phyloP scores from a whole-genome alignment of 2,329 filamentous ascomycete species.

The Ambrosiella cleistominuta region DNA sequence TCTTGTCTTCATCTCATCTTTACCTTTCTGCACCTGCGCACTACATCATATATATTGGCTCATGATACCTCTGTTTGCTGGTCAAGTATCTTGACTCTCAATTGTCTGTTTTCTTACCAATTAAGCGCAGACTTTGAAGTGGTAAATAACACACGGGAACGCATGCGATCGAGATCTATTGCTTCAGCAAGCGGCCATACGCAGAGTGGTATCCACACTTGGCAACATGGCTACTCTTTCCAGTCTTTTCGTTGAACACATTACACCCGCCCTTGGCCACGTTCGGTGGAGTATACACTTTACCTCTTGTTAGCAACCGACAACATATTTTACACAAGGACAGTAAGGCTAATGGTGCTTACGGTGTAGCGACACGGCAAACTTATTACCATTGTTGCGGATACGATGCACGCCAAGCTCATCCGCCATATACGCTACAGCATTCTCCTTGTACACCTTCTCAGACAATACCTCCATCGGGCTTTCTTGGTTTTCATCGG shows the following conservation, averaged over 20 bases:
- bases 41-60: not conserved
- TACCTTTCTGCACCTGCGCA: not conserved
- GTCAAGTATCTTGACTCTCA: not conserved
- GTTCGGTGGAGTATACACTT: conserved; percentile 75
- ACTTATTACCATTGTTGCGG: conserved; percentile 55
- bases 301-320: conserved; percentile 8
- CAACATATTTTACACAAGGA: not conserved
- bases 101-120: not conserved
- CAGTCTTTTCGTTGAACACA: conserved; percentile 62
- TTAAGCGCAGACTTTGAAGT: too few relatives aligned
- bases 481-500: conserved; percentile 30
- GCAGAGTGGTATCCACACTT: conserved; percentile 57
- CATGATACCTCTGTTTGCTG: not conserved
- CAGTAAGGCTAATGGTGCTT: conserved; percentile 19
- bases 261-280: conserved; percentile 68
- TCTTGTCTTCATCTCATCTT: conserved; percentile 4
- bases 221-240: conserved; percentile 51
- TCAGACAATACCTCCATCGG: conserved; percentile 49
- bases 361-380: conserved; percentile 71
- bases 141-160: too few relatives aligned
- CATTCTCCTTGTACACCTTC: conserved; percentile 48
- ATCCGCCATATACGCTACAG: conserved; percentile 84
- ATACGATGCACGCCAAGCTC: conserved; percentile 74
- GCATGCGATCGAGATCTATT: conserved; percentile 16
- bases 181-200: conserved; percentile 33